phyloP scores from a whole-genome alignment of 768 basidiomycete species.

The Boletus eberwhitei region DNA sequence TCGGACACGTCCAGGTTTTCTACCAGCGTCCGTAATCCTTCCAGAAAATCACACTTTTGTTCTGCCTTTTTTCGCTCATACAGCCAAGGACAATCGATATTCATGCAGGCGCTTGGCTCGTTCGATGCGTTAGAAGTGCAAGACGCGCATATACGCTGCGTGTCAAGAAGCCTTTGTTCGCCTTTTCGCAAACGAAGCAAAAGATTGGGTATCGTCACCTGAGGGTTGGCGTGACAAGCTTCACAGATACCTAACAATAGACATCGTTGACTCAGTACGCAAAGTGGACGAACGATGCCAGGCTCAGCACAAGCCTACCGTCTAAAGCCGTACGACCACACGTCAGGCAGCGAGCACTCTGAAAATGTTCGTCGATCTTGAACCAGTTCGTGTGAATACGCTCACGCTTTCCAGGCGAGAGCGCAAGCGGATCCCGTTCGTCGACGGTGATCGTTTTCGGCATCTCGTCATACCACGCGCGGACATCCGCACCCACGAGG shows the following conservation, averaged over 20 bases:
- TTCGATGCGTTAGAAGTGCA: slow-evolving; percentile 56
- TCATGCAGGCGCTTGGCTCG: slow-evolving; percentile 73
- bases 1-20: slow-evolving; percentile 22
- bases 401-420: slow-evolving; percentile 37
- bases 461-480: slow-evolving; percentile 86
- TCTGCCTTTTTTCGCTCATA: slow-evolving; percentile 67
- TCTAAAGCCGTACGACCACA: slow-evolving; percentile 57
- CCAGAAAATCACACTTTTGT: slow-evolving; percentile 32
- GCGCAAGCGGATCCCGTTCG: slow-evolving; percentile 33
- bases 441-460: slow-evolving; percentile 50
- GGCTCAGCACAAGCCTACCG: slow-evolving; percentile 37
- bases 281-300: not conserved
- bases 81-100: slow-evolving; percentile 83
- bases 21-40: slow-evolving; percentile 30
- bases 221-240: slow-evolving; percentile 48
- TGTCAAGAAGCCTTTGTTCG: slow-evolving; percentile 51
- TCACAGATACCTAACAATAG: slow-evolving; percentile 56
- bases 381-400: slow-evolving; percentile 34
- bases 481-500: slow-evolving; percentile 84
- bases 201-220: slow-evolving; percentile 56
- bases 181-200: slow-evolving; percentile 50
- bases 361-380: slow-evolving; percentile 76
- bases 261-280: not conserved
- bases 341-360: slow-evolving; percentile 62
- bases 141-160: slow-evolving; percentile 68